Conservation (phyloP, 345 rosid species). For the Abelmoschus esculentus region DNA sequence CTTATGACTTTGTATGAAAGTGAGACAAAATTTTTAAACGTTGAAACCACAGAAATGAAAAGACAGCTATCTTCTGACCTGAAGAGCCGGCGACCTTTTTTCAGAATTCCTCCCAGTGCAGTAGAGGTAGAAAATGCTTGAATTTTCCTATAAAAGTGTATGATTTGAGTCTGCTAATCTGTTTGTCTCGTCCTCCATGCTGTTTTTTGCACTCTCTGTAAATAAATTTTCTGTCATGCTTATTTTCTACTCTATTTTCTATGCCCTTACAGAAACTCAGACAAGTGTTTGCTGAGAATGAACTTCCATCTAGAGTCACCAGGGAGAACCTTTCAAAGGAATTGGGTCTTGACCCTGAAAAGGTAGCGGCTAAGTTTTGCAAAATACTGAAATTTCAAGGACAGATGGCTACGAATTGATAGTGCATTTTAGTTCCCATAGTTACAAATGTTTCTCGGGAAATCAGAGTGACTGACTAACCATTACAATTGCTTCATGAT, state of each 20-base stretch:
- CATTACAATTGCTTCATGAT: neutral
- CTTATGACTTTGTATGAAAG: constrained; percentile 61
- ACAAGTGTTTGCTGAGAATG: constrained; percentile 78
- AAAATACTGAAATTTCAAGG: neutral
- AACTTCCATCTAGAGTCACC: constrained; percentile 78
- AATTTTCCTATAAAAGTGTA: constrained; percentile 3
- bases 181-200: neutral
- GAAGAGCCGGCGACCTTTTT: constrained; percentile 45
- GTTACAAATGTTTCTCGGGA: neutral
- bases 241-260: constrained; percentile 8
- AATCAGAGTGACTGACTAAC: neutral
- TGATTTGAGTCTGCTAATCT: neutral
- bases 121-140: constrained; percentile 57
- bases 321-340: constrained; percentile 75
- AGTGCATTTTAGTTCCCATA: neutral
- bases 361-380: constrained; percentile 38
- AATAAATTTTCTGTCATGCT: neutral
- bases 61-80: constrained; percentile 31
- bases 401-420: neutral
- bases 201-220: neutral
- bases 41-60: constrained; percentile 27
- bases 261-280: constrained; percentile 73
- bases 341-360: constrained; percentile 71
- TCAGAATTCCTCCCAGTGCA: constrained; percentile 65
- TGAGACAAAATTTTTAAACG: constrained; percentile 33